Conservation (phyloP, 495 filamentous ascomycete genomes). For the Lindgomyces ingoldianus region DNA sequence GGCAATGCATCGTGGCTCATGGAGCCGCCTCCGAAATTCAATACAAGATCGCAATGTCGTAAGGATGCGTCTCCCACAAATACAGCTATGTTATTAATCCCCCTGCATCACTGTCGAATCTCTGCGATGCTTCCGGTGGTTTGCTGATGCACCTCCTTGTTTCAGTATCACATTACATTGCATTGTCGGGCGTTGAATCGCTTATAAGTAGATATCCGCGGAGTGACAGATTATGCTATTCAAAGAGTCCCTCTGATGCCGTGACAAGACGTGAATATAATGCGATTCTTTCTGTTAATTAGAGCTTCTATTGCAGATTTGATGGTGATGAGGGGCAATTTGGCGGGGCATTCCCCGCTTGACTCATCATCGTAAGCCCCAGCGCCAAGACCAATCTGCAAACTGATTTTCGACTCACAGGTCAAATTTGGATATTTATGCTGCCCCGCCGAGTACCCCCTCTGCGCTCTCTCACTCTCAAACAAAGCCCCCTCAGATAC, state of each 20-base stretch:
- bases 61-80: background rate
- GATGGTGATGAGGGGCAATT: slow-evolving; percentile 25
- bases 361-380: no score
- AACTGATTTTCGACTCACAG: slow-evolving; percentile 15
- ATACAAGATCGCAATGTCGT: no score
- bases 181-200: slow-evolving; percentile 20
- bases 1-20: no score
- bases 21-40: no score
- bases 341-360: background rate
- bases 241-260: background rate
- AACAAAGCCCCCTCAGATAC: background rate
- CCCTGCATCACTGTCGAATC: background rate
- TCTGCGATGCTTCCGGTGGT: background rate
- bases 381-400: slow-evolving; percentile 16
- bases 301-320: no score
- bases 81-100: background rate
- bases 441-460: slow-evolving; percentile 27
- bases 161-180: slow-evolving; percentile 3
- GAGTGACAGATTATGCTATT: background rate
- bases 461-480: slow-evolving; percentile 18
- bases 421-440: slow-evolving; percentile 24
- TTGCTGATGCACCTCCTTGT: background rate
- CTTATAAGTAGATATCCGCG: slow-evolving; percentile 1
- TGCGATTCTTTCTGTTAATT: no score
- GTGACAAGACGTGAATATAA: background rate